A percentile compares a stretch with the other conserved stretches of the same genome.
These are phyloP conservation scores for Xerocomus amazonicus DNA, from an alignment of 1,284 basidiomycete genomes.

Conservation along the genomic window DNA sequence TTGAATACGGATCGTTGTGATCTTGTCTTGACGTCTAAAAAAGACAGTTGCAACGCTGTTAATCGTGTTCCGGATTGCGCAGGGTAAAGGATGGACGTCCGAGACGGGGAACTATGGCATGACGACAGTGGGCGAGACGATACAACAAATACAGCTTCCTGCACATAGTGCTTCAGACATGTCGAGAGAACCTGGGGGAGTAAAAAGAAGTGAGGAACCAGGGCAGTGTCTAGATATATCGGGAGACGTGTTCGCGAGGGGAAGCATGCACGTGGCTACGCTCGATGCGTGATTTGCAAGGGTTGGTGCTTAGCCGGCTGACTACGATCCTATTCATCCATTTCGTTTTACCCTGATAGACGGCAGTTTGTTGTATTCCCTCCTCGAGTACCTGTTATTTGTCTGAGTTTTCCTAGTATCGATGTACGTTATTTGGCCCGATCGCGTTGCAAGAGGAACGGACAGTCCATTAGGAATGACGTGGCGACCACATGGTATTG, in stretches of 20 bases:
- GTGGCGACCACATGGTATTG: too few species aligned
- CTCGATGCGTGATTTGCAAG: too few species aligned
- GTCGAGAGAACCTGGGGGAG: background rate
- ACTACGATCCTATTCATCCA: too few species aligned
- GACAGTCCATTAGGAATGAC: too few species aligned
- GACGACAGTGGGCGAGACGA: background rate
- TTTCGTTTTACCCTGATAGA: too few species aligned
- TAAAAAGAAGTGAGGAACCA: background rate
- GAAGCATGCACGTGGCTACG: too few species aligned
- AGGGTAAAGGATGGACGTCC: slow-evolving; percentile 27
- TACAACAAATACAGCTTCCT: background rate
- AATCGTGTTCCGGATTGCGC: slow-evolving; percentile 26
- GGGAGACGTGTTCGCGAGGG: background rate
- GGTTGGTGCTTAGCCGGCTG: too few species aligned
- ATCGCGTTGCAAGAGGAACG: too few species aligned
- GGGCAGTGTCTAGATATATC: background rate
- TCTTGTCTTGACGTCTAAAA: background rate
- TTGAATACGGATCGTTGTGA: background rate
- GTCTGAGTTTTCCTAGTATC: too few species aligned
- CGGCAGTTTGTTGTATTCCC: too few species aligned
- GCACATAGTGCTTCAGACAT: background rate
- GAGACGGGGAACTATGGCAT: slow-evolving; percentile 8
- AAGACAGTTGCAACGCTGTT: slow-evolving; percentile 21
- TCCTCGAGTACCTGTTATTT: too few species aligned
- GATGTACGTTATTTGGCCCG: too few species aligned